Conservation (phyloP, 1,284 basidiomycete genomes). For the Heimioporus punctisporus region DNA sequence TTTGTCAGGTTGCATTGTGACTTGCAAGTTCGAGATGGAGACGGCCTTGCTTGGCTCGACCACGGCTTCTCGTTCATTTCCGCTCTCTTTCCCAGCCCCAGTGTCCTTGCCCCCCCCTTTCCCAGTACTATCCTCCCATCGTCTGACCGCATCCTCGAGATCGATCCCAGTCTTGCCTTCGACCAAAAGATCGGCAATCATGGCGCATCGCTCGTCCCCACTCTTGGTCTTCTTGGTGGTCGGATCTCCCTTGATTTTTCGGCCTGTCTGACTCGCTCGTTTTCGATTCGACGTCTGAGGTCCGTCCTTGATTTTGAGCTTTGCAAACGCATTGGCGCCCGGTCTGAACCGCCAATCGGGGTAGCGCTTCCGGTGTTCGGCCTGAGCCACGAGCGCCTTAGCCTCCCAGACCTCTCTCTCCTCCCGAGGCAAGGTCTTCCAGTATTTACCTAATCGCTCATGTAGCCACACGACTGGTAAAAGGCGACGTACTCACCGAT, state of each 20-base stretch:
- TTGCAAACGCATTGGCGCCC: conserved; percentile 54
- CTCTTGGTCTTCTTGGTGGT: conserved; percentile 26
- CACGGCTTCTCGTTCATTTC: conserved; percentile 24
- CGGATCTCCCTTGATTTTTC: conserved; percentile 38
- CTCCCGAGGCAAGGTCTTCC: conserved; percentile 59
- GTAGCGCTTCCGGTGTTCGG: conserved; percentile 75
- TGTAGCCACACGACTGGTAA: background rate
- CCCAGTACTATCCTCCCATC: conserved; percentile 32
- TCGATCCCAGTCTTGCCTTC: conserved; percentile 51
- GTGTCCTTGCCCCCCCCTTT: conserved; percentile 6
- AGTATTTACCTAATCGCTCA: conserved; percentile 51
- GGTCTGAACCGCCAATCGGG: conserved; percentile 80
- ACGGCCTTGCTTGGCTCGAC: conserved; percentile 12
- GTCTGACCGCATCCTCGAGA: conserved; percentile 49
- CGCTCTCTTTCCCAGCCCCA: conserved; percentile 10
- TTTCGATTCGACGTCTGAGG: conserved; percentile 34
- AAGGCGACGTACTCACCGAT: conserved; percentile 41
- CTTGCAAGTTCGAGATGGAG: conserved; percentile 1
- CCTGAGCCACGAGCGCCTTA: conserved; percentile 73
- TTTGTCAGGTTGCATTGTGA: conserved; percentile 1
- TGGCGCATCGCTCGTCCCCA: conserved; percentile 39
- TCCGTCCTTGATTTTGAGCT: conserved; percentile 45
- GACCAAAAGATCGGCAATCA: conserved; percentile 52
- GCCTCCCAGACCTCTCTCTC: conserved; percentile 76
- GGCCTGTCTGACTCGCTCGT: conserved; percentile 38